Evolutionary conservation across 2,329 filamentous ascomycete genomes (phyloP).

Genomic region (Intubia oerlemansii): DNA sequence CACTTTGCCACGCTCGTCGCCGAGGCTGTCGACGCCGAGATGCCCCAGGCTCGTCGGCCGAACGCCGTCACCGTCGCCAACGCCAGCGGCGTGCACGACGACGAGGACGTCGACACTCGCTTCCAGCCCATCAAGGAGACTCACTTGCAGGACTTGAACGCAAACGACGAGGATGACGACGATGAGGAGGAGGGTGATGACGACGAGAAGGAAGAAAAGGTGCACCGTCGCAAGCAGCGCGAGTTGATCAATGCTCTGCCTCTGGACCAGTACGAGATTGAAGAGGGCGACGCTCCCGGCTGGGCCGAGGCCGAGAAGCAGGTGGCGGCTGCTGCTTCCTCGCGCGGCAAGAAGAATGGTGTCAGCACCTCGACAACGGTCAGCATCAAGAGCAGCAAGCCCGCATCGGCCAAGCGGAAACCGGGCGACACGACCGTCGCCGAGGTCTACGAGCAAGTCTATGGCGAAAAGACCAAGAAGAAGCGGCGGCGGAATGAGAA

Average conservation of each 20-base stretch:
- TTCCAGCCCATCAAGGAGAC: slow-evolving; percentile 51
- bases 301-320: slow-evolving; percentile 60
- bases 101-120: slow-evolving; percentile 40
- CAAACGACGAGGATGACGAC: slow-evolving; percentile 38
- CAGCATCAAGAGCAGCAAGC: slow-evolving; percentile 59
- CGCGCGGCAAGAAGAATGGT: slow-evolving; percentile 19
- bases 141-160: slow-evolving; percentile 37
- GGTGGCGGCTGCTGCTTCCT: slow-evolving; percentile 33
- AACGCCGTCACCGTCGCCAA: slow-evolving; percentile 37
- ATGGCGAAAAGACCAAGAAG: slow-evolving; percentile 27
- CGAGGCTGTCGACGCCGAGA: slow-evolving; percentile 44
- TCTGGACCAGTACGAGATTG: slow-evolving; percentile 61
- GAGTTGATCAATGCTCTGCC: slow-evolving; percentile 81
- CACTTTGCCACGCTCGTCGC: slow-evolving; percentile 60
- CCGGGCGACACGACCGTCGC: slow-evolving; percentile 29
- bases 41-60: slow-evolving; percentile 29
- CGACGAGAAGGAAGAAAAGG: slow-evolving; percentile 51
- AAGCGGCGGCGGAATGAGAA: too few species aligned
- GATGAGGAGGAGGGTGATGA: slow-evolving; percentile 58
- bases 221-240: slow-evolving; percentile 48
- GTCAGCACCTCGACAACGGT: slow-evolving; percentile 43
- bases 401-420: slow-evolving; percentile 43
- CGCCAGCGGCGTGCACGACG: slow-evolving; percentile 43
- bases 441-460: slow-evolving; percentile 40
- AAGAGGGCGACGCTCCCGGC: slow-evolving; percentile 30